Percentiles rank a stretch among this genome's conserved stretches.
Conservation (phyloP, 495 filamentous ascomycete species). For the Penicillium cosmopolitanum region DNA sequence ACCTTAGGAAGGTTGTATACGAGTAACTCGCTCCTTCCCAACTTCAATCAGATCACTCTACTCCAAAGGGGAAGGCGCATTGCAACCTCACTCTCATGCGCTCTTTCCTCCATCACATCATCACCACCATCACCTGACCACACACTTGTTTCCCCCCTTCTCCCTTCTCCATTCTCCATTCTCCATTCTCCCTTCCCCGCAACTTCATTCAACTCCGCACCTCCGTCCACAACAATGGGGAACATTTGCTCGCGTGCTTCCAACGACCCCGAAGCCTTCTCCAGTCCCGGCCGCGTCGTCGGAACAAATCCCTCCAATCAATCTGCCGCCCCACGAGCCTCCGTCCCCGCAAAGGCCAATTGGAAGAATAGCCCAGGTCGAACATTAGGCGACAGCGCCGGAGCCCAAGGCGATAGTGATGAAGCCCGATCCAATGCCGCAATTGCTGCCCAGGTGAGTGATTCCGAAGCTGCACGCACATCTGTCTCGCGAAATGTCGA, state of each 20-base stretch:
- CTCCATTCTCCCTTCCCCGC: not conserved
- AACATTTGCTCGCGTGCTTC: slow-evolving; percentile 71
- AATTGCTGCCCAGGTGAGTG: slow-evolving; percentile 66
- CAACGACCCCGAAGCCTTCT: slow-evolving; percentile 57
- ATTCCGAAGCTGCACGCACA: not conserved
- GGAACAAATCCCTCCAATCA: slow-evolving; percentile 26
- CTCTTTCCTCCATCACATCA: not conserved
- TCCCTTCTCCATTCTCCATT: too few relatives aligned
- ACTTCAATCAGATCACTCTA: not conserved
- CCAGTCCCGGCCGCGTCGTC: slow-evolving; percentile 66
- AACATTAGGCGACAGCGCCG: slow-evolving; percentile 51
- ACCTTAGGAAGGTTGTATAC: too few relatives aligned
- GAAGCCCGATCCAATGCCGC: slow-evolving; percentile 61
- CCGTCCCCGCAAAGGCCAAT: slow-evolving; percentile 45
- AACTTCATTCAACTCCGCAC: not conserved
- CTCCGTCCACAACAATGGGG: slow-evolving; percentile 57
- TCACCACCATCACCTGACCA: not conserved
- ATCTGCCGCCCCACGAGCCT: slow-evolving; percentile 35
- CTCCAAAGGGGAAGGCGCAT: not conserved
- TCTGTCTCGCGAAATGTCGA: not conserved
- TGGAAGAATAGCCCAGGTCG: slow-evolving; percentile 56
- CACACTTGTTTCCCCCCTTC: not conserved
- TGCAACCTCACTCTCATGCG: not conserved
- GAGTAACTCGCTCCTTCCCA: not conserved
- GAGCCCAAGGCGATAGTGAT: slow-evolving; percentile 42